Evolutionary conservation across 2,329 filamentous ascomycete genomes (phyloP).

Genomic region (Didymella glomerata): DNA sequence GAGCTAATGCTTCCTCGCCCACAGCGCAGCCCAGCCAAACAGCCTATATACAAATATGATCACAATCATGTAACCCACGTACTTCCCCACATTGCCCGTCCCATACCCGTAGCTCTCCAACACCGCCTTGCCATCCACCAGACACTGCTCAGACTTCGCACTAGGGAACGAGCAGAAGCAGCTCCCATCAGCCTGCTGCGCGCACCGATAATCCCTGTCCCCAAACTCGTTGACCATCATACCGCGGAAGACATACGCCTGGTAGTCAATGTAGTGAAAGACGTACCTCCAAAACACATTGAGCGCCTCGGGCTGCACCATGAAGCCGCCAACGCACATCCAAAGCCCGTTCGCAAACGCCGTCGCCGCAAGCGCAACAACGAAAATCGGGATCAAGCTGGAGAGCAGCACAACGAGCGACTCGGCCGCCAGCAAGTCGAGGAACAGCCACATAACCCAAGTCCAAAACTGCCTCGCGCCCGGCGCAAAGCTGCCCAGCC

Average conservation of each 20-base stretch:
- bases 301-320: slow-evolving; percentile 74
- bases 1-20: slow-evolving; percentile 9
- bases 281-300: slow-evolving; percentile 88
- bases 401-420: slow-evolving; percentile 81
- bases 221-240: slow-evolving; percentile 94
- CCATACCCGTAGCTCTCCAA: slow-evolving; percentile 74
- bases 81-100: slow-evolving; percentile 68
- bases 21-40: slow-evolving; percentile 71
- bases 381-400: slow-evolving; percentile 78
- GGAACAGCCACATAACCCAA: slow-evolving; percentile 85
- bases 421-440: slow-evolving; percentile 83
- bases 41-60: slow-evolving; percentile 79
- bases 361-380: slow-evolving; percentile 78
- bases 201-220: slow-evolving; percentile 69
- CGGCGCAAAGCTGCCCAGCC: slow-evolving; percentile 78
- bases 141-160: slow-evolving; percentile 68
- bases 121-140: slow-evolving; percentile 75
- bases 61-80: slow-evolving; percentile 78
- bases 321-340: slow-evolving; percentile 87
- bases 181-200: slow-evolving; percentile 36
- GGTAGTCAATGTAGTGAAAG: slow-evolving; percentile 90
- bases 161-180: slow-evolving; percentile 78
- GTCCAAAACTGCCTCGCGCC: slow-evolving; percentile 73
- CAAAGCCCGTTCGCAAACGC: slow-evolving; percentile 89
- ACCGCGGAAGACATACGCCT: slow-evolving; percentile 84